phyloP scores from a whole-genome alignment of 1,284 basidiomycete species.

The Peniophora sp. region DNA sequence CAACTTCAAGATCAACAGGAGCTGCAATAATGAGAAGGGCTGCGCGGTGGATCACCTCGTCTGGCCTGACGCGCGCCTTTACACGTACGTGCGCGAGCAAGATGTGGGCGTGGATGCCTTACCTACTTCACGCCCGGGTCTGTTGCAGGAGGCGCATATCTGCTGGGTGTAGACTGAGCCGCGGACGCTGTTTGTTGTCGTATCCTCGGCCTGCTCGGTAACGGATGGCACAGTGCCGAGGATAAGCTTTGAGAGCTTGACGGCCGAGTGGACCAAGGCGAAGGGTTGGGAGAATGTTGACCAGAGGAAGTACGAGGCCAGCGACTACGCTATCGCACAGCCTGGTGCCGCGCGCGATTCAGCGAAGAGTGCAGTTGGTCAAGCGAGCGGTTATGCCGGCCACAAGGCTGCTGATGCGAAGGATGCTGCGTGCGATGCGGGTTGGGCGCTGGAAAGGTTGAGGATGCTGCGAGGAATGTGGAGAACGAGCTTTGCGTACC shows the following conservation, averaged over 20 bases:
- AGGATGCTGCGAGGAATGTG: constrained; percentile 15
- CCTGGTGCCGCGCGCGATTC: constrained; percentile 25
- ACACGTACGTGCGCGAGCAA: constrained; percentile 72
- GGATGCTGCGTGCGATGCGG: constrained; percentile 21
- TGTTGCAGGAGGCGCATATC: constrained; percentile 75
- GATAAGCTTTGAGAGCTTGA: constrained; percentile 49
- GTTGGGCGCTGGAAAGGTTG: no score
- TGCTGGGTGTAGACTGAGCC: constrained; percentile 60
- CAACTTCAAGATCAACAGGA: constrained; percentile 56
- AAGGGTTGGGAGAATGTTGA: constrained; percentile 17
- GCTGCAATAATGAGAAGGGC: constrained; percentile 40
- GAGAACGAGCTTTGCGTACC: constrained; percentile 11
- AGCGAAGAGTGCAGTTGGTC: constrained; percentile 25
- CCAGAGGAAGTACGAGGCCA: no score
- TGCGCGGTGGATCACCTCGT: constrained; percentile 58
- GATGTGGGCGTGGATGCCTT: constrained; percentile 62
- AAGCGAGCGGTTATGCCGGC: constrained; percentile 17
- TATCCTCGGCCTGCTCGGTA: constrained; percentile 55
- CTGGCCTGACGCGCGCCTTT: constrained; percentile 88
- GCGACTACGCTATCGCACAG: no score
- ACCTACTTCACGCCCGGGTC: constrained; percentile 56
- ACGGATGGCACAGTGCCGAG: constrained; percentile 59
- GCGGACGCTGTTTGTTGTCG: constrained; percentile 49
- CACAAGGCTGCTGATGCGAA: constrained; percentile 13
- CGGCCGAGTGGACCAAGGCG: constrained; percentile 27